Percentiles rank a stretch among this genome's conserved stretches.
phyloP scores from a whole-genome alignment of 73 alveolate genomes.

The Paramecium sonneborni region DNA sequence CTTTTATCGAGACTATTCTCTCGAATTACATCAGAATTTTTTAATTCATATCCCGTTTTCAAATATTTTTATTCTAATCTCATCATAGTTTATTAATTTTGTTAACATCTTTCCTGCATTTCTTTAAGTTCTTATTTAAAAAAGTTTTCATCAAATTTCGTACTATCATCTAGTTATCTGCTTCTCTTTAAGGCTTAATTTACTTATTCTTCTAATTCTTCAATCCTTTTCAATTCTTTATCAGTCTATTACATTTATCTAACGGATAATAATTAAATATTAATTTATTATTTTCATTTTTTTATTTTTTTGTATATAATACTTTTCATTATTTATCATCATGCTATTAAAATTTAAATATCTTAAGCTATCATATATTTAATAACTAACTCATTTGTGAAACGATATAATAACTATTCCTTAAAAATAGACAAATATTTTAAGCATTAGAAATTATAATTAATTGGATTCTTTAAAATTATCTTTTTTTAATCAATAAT shows the following conservation, averaged over 20 bases:
- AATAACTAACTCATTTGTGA: too few species aligned
- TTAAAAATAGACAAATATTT: too few species aligned
- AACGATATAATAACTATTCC: too few species aligned
- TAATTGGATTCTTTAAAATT: neutral
- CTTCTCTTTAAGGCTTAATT: conserved; percentile 22
- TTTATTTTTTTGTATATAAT: too few species aligned
- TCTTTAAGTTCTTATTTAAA: conserved; percentile 45
- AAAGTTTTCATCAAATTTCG: conserved; percentile 39
- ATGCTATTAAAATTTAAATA: too few species aligned
- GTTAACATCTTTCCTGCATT: conserved; percentile 13
- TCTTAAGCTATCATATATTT: too few species aligned
- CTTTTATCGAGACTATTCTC: neutral
- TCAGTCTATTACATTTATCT: conserved; percentile 1
- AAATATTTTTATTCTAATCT: conserved; percentile 36
- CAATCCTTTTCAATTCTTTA: conserved; percentile 38
- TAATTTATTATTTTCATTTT: neutral
- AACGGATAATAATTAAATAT: conserved; percentile 21
- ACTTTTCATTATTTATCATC: too few species aligned
- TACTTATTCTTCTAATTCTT: conserved; percentile 40
- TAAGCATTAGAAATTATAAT: neutral
- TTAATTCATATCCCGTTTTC: conserved; percentile 2
- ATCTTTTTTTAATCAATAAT: neutral
- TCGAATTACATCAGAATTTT: neutral
- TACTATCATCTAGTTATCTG: neutral
- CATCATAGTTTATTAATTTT: conserved; percentile 50